Evolutionary conservation across 2,329 filamentous ascomycete species (phyloP), one percentile per base, ranked within the genome.

Genomic region (Trichoderma lentiforme): DNA sequence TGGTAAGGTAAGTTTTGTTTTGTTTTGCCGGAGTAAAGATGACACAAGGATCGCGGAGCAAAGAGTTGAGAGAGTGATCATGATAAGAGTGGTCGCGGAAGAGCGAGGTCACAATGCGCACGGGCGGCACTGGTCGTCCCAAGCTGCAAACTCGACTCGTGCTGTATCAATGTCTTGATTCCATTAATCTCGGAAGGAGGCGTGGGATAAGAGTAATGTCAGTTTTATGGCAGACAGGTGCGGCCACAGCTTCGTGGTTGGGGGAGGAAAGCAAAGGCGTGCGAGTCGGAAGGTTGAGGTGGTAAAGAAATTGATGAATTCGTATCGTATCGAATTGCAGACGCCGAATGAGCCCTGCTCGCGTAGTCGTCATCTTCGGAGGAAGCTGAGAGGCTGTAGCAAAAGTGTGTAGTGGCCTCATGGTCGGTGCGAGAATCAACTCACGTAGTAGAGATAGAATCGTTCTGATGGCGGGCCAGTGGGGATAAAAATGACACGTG

Each of bases 1-100:
- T 26, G 65, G 26, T 43, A 51, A 36, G 53, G 68, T 60, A 68
- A 56, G 4, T 53, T 47, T 30, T 21, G 36, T 63, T 26, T 66
- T 32, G 28, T 53, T 66, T 66, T 62, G 47, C 21, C 57, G 67
- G 67, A 62, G 47, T 60, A 68, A 53, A 61, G 66, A 66, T 69
- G 61, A 72, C 53, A 70, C 60, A 72, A 74, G 74, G 70, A 74
- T 74, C 70, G 74, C 75, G 76, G 76, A 73, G 75, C 72, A 74
- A 53, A 75, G 72, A 74, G 74, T 73, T 65, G 74, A 76, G 77
- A 75, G 76, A 77, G 76, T 76, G 75, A 75, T 74, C 73, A 71
- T 70, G 58, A 72, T 65, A 76, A 76, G 75, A 75, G 76, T 24
- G 53, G 53, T 39, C 51, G 60, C 66, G 66, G 65, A 63, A 60